Evolutionary conservation across 2,329 filamentous ascomycete species (phyloP), one percentile per base, ranked within the genome.

Genomic region (Acrocalymma vagum): DNA sequence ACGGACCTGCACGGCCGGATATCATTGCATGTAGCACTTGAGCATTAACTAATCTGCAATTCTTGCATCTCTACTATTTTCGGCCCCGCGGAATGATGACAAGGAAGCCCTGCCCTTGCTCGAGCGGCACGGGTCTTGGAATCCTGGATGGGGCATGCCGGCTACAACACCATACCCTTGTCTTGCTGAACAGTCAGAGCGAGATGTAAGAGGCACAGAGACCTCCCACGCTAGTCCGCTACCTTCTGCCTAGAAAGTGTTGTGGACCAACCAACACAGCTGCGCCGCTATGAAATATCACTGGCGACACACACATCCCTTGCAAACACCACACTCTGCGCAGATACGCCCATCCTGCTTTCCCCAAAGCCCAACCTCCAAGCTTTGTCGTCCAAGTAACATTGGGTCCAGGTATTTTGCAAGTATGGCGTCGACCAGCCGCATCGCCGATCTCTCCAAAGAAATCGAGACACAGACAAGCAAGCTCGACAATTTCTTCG

Each of bases 401-500:
- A 29, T 38, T 29, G 15, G 20, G 13, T 38, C 18, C 32, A 32
- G 41, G 41, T 44, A 38, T 25, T 33, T 33, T 21, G 35, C 29
- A 38, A 47, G 38, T 38, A 47, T 47, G 43, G 38, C 38, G 16
- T 42, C 38, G 13, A 37, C 32, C 28, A 45, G 31, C 38, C 43
- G 43, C 43, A 42, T 48, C 25, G 45, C 18, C 35, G 40, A 23
- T 32, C 45, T 48, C 17, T 34, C 45, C 29, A 40, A 36, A 10
- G 34, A 40, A 31, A 44, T 48, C 29, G 35, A 40, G 29, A 28
- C 25, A 40, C 39, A 48, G 30, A 47, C 43, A 35, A 34, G 9
- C 23, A 38, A 42, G 38, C 28, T 47, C 28, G 45, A 48, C 38
- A 45, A 41, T 22, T 48, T 41, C 33, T 45, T 48, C 20, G n/a